Evolutionary conservation across 2,329 filamentous ascomycete genomes (phyloP), one percentile per base, ranked within the genome.

Genomic region (Trichoderma sp.): DNA sequence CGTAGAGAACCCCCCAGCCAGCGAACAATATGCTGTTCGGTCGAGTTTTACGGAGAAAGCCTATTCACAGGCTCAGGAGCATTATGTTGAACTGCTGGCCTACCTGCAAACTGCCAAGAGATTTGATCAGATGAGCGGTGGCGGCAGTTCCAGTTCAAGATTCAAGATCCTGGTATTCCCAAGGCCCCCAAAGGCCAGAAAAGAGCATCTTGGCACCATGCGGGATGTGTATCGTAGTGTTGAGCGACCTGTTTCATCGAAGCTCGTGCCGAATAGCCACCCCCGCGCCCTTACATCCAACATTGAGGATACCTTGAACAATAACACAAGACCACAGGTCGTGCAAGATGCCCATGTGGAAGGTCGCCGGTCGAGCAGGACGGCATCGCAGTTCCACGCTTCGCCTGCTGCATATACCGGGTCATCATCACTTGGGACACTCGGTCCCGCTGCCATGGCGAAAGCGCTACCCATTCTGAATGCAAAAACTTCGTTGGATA

Each of bases 51-150:
- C 89, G 74, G 92, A 94, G 74, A 91, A 89, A 74, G 88, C 89
- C 3, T 82, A 94, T 28, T 84, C 87, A 15, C 90, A 90, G 82
- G 92, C 92, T n/a, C 91, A 94, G 78, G 86, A 86, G 74, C 87
- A 91, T 36, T 95, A 95, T 80, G 84, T 92, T 62, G 90, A 93
- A 74, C 85, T 95, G 8, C 82, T 95, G 4, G 82, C 89, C 11
- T 89, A 88, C 74, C 83, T 93, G 7, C 89, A 92, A 73, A 86
- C 88, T 67, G 84, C 84, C 24, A 90, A 88, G 71, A 90, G 85
- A 76, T 80, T 83, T 2, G 81, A 82, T 11, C 79, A 82, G 21
- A 78, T 79, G 21, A 84, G 83, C 73, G 78, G 78, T 24, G 79
- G 80, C 28, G 79, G 82, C 53, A 79, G 80, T 6, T 78, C 82